These are phyloP conservation scores for Maudiozyma humilis DNA, from an alignment of 1,139 yeast genomes.

Conservation along the genomic window DNA sequence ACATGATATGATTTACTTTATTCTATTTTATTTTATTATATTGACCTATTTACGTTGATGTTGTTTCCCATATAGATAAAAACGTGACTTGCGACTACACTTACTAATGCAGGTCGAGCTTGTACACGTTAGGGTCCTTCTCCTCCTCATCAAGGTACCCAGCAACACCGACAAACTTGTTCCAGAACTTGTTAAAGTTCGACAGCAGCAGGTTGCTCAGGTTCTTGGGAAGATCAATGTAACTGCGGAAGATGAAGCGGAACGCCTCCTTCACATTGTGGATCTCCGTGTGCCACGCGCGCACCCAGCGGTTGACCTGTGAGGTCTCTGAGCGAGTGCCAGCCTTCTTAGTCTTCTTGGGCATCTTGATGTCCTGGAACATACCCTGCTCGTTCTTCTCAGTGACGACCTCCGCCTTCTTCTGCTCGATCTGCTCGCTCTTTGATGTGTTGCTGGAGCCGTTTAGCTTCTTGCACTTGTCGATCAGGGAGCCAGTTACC, in stretches of 20 bases:
- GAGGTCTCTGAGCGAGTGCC: background rate
- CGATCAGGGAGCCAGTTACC: constrained; percentile 19
- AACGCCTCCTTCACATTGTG: constrained; percentile 55
- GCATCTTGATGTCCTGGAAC: background rate
- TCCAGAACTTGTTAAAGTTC: constrained; percentile 58
- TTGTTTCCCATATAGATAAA: background rate
- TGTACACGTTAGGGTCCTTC: constrained; percentile 22
- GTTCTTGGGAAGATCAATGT: constrained; percentile 59
- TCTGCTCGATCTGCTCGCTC: constrained; percentile 10
- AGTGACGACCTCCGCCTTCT: constrained; percentile 12
- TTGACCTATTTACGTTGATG: background rate
- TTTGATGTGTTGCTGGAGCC: constrained; percentile 11
- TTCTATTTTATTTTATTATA: background rate
- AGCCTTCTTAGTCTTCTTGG: constrained; percentile 12
- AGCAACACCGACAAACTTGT: constrained; percentile 53
- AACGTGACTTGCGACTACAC: too few relatives aligned
- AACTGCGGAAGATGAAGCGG: constrained; percentile 57
- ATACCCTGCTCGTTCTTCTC: constrained; percentile 3
- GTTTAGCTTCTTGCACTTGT: constrained; percentile 6
- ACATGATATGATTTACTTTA: background rate
- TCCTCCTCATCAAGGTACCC: constrained; percentile 27
- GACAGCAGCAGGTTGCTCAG: constrained; percentile 44
- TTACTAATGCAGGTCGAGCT: constrained; percentile 17
- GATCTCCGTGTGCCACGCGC: constrained; percentile 47
- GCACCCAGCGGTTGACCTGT: constrained; percentile 20